Conservation (phyloP, 2,329 filamentous ascomycete species). For the Ilyonectria sp. region DNA sequence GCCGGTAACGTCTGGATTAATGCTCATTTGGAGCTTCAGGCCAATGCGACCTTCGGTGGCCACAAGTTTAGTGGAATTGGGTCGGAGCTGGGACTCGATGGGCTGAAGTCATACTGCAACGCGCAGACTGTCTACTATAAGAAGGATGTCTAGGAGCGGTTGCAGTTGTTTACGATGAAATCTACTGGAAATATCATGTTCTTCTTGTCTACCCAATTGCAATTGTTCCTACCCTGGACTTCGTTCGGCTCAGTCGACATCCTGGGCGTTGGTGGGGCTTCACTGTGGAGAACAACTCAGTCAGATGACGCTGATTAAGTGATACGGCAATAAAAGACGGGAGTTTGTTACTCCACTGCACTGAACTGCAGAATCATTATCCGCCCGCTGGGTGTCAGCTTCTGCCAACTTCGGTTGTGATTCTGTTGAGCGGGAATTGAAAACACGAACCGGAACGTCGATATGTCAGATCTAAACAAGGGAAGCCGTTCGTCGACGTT, state of each 20-base stretch:
- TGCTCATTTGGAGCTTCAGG: conserved; percentile 22
- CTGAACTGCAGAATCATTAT: neutral
- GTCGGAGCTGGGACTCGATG: conserved; percentile 29
- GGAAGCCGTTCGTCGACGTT: neutral
- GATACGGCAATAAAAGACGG: conserved; percentile 24
- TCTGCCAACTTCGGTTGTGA: neutral
- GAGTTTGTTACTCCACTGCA: conserved; percentile 10
- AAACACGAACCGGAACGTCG: neutral
- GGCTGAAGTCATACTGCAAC: conserved; percentile 31
- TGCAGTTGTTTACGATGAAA: neutral
- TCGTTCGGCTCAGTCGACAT: too few species aligned
- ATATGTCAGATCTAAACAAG: neutral
- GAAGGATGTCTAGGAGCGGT: neutral
- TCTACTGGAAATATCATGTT: neutral
- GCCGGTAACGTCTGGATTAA: conserved; percentile 73
- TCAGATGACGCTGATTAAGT: conserved; percentile 10
- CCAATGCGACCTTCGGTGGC: conserved; percentile 33
- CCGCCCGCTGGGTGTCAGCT: neutral
- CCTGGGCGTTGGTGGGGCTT: too few species aligned
- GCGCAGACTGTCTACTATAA: conserved; percentile 20
- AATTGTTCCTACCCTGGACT: neutral
- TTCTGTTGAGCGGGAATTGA: neutral
- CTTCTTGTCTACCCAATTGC: neutral
- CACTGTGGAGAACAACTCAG: neutral
- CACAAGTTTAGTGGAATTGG: conserved; percentile 39